These are phyloP conservation scores for Monosporascus sp. DNA, from an alignment of 2,329 filamentous ascomycete genomes.

Conservation along the genomic window DNA sequence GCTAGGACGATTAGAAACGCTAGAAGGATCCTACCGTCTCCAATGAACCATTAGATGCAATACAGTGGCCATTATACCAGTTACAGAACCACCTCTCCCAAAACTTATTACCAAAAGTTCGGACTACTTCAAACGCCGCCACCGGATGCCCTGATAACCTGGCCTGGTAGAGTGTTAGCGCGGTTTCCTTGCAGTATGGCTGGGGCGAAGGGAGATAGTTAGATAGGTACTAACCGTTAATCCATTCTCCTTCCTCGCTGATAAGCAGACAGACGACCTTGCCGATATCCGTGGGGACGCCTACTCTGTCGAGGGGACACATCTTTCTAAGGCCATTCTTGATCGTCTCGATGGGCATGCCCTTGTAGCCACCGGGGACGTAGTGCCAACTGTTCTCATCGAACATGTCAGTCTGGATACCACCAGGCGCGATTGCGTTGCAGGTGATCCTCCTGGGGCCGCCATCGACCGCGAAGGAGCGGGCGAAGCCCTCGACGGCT, in stretches of 20 bases:
- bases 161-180: slow-evolving; percentile 4
- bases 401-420: slow-evolving; percentile 76
- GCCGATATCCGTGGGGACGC: slow-evolving; percentile 54
- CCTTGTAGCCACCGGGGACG: slow-evolving; percentile 50
- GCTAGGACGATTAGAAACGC: too few relatives aligned
- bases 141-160: neutral
- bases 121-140: neutral
- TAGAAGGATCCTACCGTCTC: too few relatives aligned
- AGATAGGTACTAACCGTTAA: slow-evolving; percentile 49
- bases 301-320: slow-evolving; percentile 56
- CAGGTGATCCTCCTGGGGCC: slow-evolving; percentile 64
- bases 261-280: slow-evolving; percentile 52
- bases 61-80: too few relatives aligned
- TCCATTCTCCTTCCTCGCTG: slow-evolving; percentile 58
- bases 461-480: slow-evolving; percentile 67
- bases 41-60: too few relatives aligned
- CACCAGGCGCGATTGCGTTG: slow-evolving; percentile 68
- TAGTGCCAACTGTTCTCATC: slow-evolving; percentile 64
- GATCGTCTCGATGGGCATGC: slow-evolving; percentile 48
- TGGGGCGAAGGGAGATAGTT: neutral
- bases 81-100: too few relatives aligned
- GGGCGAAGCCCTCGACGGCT: slow-evolving; percentile 68
- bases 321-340: slow-evolving; percentile 50
- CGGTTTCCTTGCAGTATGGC: neutral
- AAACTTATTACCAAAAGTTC: neutral